phyloP scores from a whole-genome alignment of 1,284 basidiomycete genomes.

The Laetiporus sulphureus region DNA sequence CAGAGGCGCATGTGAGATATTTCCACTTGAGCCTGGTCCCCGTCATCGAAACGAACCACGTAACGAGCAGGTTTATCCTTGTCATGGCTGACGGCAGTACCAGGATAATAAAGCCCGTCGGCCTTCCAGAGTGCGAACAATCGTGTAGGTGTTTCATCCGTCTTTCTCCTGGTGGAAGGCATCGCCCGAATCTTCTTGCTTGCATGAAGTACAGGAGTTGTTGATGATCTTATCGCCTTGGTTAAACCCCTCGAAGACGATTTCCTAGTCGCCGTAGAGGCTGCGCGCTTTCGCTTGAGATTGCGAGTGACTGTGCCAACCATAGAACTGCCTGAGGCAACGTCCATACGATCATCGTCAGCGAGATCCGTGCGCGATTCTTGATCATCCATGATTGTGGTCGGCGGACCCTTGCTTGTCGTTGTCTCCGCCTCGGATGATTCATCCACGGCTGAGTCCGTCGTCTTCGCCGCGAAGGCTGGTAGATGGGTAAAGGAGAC shows the following conservation, averaged over 20 bases:
- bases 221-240: conserved; percentile 24
- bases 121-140: conserved; percentile 64
- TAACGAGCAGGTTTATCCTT: conserved; percentile 27
- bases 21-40: conserved; percentile 35
- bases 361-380: conserved; percentile 36
- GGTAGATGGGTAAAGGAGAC: too few relatives aligned
- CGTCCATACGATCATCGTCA: conserved; percentile 34
- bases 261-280: conserved; percentile 16
- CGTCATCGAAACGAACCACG: conserved; percentile 57
- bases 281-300: conserved; percentile 46
- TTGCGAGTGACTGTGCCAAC: conserved; percentile 7
- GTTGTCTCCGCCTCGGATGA: conserved; percentile 9
- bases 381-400: conserved; percentile 7
- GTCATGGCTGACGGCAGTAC: conserved; percentile 36
- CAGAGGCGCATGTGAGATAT: conserved; percentile 49
- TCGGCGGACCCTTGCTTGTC: conserved; percentile 17
- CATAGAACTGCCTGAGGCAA: conserved; percentile 14
- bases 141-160: conserved; percentile 31
- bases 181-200: conserved; percentile 22
- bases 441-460: background rate
- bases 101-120: conserved; percentile 57
- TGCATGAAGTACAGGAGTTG: conserved; percentile 24
- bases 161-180: conserved; percentile 7
- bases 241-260: conserved; percentile 14
- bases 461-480: too few relatives aligned